Evolutionary conservation across 257 asterid genomes (phyloP), one percentile per base, ranked within the genome.

Genomic region (Solanum sejunctum): DNA sequence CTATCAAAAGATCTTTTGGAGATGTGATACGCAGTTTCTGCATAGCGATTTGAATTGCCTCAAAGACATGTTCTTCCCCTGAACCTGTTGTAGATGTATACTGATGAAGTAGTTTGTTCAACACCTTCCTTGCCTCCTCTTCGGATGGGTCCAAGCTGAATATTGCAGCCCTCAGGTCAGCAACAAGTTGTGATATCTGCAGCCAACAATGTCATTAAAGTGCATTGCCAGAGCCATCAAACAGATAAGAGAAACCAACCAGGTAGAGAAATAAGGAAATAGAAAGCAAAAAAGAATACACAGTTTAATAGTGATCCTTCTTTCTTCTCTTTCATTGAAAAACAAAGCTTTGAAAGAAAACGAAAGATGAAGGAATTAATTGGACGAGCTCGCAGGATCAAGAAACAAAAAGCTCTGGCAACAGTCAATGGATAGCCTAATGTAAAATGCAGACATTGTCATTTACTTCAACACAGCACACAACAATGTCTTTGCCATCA

Each of bases 111-210:
- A 97, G 85, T 83, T 91, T 91, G 70, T 87, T 90, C 71, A 97
- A 85, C 70, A 90, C 75, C 86, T 85, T 91, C 60, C 97, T 95
- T 36, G 97, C 98, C 84, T 94, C 98, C 88, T 85, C 95, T 79
- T 94, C 98, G 8, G 91, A 86, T 67, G 98, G 95, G 82, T 97
- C 97, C 93, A 95, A 88, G 84, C 86, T 84, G 88, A 95, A 93
- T n/a, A 87, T 56, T 39, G 89, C 88, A 78, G 81, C 87, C 87
- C 91, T 88, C 47, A 95, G 91, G 87, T 91, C 97, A 85, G 90
- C 89, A 86, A 93, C 84, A 39, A 93, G 86, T 80, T 89, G 91
- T 57, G 95, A 91, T 52, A 97, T 94, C 98, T 97, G 97, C 88
- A 84, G 72, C 61, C 80, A 86, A 89, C 21, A 84, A 21, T 45